Base-by-base conservation (phyloP, 257 asterid species). In the Ocimum tenuiflorum region DNA sequence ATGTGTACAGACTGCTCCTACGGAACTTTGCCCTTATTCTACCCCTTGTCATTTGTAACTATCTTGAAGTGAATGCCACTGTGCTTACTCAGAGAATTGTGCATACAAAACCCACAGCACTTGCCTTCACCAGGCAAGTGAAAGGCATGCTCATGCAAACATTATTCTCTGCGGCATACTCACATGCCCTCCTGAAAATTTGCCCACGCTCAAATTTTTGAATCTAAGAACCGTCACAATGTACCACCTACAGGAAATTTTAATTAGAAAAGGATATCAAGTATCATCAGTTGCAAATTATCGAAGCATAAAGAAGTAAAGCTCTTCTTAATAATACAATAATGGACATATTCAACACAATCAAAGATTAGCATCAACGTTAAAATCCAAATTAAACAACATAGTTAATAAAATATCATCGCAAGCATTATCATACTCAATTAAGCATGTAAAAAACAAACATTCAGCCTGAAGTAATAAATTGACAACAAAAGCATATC, bases 1-100 rank as follows among this genome's bases (percentile, higher is more conserved):
- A 92, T 8, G 98, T 87, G 85, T 92, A 83, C 20, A 92, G 82
- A 69, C 74, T 73, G 81, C 97, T 87, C 87, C 97, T 58, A 14
- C 84, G 83, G 51, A 92, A 68, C 86, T 80, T 87, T 17, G 94
- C 89, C 82, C 95, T 76, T 47, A 80, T 82, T 72, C 84, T 85
- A 11, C 96, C 91, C 73, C 86, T 63, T 13, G 88, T 73, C 98
- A 92, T 92, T 73, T 64, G 11, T 58, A 35, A 35, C 43, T 39
- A 38, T 55, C 67, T 41, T 3, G 66, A 52, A 65, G 51, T 82
- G 63, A 59, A 57, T 42, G 36, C 74, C 38, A 65, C 56, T 70
- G 52, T 15, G 49, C 23, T 52, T 33, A 46, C 55, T 52, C 65
- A 59, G 59, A 33, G n/a, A 53, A 35, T 24, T 33, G 33, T 46